These are phyloP conservation scores for Teunomyces cretensis DNA, from an alignment of 805 yeast species.

Conservation along the genomic window DNA sequence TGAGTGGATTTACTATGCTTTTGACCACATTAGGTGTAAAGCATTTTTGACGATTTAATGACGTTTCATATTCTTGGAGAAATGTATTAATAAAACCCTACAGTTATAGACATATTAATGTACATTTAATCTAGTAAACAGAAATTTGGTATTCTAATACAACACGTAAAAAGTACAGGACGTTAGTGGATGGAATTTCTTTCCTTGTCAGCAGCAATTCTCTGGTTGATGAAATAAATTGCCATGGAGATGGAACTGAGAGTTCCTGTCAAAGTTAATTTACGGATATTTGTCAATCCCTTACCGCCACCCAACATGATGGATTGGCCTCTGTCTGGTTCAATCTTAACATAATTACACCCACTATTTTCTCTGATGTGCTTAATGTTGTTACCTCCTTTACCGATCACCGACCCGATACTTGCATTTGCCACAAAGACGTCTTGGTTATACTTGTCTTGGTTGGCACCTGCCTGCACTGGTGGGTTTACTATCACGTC, in stretches of 20 bases:
- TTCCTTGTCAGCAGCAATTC: conserved; percentile 65
- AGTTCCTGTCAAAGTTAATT: conserved; percentile 66
- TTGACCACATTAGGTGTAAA: conserved; percentile 58
- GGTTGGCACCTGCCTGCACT: conserved; percentile 28
- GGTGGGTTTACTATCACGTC: conserved; percentile 44
- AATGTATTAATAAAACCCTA: neutral
- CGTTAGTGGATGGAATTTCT: conserved; percentile 29
- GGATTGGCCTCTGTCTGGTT: conserved; percentile 55
- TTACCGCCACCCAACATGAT: conserved; percentile 45
- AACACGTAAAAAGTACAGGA: conserved; percentile 2
- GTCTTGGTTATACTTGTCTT: conserved; percentile 64
- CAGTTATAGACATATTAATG: neutral
- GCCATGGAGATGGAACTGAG: conserved; percentile 71
- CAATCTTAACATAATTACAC: conserved; percentile 67
- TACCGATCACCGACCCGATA: conserved; percentile 85
- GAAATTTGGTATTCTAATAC: neutral
- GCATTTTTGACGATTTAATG: conserved; percentile 6
- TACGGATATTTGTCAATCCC: conserved; percentile 49
- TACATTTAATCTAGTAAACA: neutral
- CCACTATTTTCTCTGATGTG: conserved; percentile 76
- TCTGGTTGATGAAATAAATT: conserved; percentile 66
- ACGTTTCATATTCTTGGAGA: neutral
- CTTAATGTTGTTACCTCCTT: conserved; percentile 78
- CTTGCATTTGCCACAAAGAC: conserved; percentile 72
- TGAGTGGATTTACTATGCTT: conserved; percentile 79